Evolutionary conservation across 805 yeast species (phyloP), one percentile per base, ranked within the genome.

Genomic region (Jamesozyma lodderae): DNA sequence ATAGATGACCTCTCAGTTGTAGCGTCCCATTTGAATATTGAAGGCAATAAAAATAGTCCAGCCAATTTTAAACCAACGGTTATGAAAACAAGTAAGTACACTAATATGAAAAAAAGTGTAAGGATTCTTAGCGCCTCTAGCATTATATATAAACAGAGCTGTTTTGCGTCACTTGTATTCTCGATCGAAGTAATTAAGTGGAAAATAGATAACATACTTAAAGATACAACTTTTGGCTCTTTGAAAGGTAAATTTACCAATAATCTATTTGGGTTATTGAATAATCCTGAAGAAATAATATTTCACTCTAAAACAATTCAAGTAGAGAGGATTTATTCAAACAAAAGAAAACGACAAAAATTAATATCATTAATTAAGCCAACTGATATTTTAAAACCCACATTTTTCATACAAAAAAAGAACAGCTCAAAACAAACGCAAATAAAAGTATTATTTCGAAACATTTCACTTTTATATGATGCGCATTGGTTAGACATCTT

Each of bases 391-490:
- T 56, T 59, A 9, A 47, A 55, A 6, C 77, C 77, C 1, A 53
- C 67, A 39, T 43, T 73, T 1, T 66, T 67, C 2, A 38, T 69
- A 13, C 67, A 66, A 34, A 44, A 63, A 4, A 59, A 57, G 20
- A 48, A 59, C 8, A 60, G 60, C 5, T 60, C 62, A 9, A 54
- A 53, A 3, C 36, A 6, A 6, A n/a, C 16, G 5, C 28, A 37
- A 21, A 23, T 69, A 5, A 72, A 69, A 20, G 46, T 77, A 2
- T 62, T 66, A 31, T 43, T 80, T 17, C 63, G 72, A 25, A 74
- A 77, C 41, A 38, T 73, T 10, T 46, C 62, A 4, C 6, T 80
- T 2, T 75, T 77, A 29, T 82, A 81, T 47, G 71, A 76, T 47
- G 75, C 87, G 0, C 57, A 62, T 18, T 75, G 88, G 81, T 41